Conservation (phyloP, 805 yeast species). For the Teunomyces cretensis region DNA sequence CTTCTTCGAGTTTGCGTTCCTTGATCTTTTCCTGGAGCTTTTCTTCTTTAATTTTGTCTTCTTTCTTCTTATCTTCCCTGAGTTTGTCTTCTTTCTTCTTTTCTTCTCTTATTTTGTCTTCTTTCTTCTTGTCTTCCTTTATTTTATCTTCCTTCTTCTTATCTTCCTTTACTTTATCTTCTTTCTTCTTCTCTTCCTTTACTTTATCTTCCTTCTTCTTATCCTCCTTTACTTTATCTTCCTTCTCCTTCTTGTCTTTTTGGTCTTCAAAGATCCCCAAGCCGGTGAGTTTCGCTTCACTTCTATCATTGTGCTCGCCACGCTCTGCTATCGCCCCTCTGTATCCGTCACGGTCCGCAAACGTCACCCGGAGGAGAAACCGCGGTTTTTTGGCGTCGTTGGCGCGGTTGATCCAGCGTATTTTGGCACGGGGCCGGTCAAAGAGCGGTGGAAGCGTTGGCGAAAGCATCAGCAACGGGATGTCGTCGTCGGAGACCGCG, state of each 20-base stretch:
- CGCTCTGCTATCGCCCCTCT: neutral
- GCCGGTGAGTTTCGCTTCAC: neutral
- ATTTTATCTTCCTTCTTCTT: neutral
- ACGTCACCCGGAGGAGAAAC: constrained; percentile 25
- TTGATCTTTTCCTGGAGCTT: too few relatives aligned
- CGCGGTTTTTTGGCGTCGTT: constrained; percentile 23
- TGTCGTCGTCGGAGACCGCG: constrained; percentile 18
- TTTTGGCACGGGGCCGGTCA: constrained; percentile 9
- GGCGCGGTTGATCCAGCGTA: constrained; percentile 29
- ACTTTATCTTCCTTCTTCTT: neutral
- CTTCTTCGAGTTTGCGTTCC: too few relatives aligned
- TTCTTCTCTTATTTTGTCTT: neutral
- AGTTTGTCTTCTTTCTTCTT: constrained; percentile 1
- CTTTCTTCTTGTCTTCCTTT: constrained; percentile 2
- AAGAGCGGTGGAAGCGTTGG: constrained; percentile 35
- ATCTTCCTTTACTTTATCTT: neutral
- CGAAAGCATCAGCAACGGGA: constrained; percentile 31
- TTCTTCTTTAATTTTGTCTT: constrained; percentile 4
- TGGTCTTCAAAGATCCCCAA: constrained; percentile 1
- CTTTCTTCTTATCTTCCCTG: constrained; percentile 2
- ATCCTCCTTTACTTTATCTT: neutral
- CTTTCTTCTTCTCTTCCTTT: constrained; percentile 2
- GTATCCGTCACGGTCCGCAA: constrained; percentile 4
- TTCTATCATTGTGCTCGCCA: too few relatives aligned
- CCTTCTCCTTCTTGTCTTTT: neutral